A percentile compares a stretch with the other conserved stretches of the same genome.
These are phyloP conservation scores for Schwanniomyces pseudopolymorphus DNA, from an alignment of 805 yeast genomes.

Conservation along the genomic window DNA sequence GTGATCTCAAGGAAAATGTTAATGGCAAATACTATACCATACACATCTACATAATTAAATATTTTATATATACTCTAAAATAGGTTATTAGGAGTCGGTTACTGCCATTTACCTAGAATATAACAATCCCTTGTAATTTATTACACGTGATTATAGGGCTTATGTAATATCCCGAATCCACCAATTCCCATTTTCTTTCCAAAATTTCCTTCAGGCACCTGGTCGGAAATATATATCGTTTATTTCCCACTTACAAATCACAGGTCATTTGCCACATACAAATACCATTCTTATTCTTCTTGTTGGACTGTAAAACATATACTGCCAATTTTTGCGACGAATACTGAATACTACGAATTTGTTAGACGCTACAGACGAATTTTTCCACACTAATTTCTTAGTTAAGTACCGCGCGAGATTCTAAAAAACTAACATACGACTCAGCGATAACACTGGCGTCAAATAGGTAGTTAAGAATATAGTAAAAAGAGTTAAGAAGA, in stretches of 20 bases:
- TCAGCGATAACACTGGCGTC: not conserved
- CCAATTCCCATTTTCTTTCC: not conserved
- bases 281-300: not conserved
- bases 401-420: conserved; percentile 1
- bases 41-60: too few species aligned
- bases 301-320: not conserved
- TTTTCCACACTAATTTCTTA: not conserved
- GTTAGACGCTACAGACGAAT: not conserved
- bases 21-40: too few species aligned
- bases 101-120: not conserved
- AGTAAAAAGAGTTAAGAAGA: not conserved
- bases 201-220: not conserved
- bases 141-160: not conserved
- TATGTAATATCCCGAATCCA: not conserved
- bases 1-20: not conserved
- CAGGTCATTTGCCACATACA: not conserved
- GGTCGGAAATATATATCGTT: not conserved
- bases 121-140: not conserved
- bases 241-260: not conserved
- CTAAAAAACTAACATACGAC: not conserved
- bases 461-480: not conserved
- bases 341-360: not conserved
- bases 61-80: too few species aligned
- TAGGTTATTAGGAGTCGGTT: not conserved
- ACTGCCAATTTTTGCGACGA: not conserved